Evolutionary conservation across 1,284 basidiomycete species (phyloP), one percentile per base, ranked within the genome.

Genomic region (Xanthoconium separans): DNA sequence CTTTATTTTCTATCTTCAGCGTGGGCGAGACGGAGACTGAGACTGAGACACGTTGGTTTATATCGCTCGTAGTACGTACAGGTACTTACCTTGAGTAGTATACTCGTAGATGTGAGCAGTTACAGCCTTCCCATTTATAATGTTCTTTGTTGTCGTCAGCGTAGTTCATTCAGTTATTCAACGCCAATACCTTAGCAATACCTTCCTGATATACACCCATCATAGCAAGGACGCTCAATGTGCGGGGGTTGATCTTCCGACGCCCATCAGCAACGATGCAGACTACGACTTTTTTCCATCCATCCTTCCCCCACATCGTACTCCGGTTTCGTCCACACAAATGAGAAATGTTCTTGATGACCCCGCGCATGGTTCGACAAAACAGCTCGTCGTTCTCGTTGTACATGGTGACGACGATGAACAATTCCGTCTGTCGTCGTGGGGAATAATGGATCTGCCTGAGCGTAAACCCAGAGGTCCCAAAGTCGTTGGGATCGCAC

Each of bases 61-160:
- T 6, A 30, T 51, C 8, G 16, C 40, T 60, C 46, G 15, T 16
- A 34, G 41, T 18, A 24, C 34, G 34, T 11, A 34, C 2, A 10
- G 39, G 22, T 40, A 46, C 85, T 64, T 62, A 91, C 89, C 83
- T 70, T 94, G 93, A 0, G 91, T 89, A 3, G 93, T 95, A 73
- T 94, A 95, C 73, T 98, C 95, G 76, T 95, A 98, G 53, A 98
- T 86, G 71, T 98, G 95, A 0, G 95, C 95, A 1, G 85, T 83
- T 6, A 98, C 95, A 0, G 87, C 81, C 65, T 88, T 91, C 50
- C 85, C 86, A 59, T 94, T 93, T 57, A 98, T 87, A 52, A 88
- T 77, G 70, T 91, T 94, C 83, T 84, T 61, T 13, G 31, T 11
- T 31, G 15, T 11, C 9, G 31, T 61, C 5, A 57, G 55, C 24